Evolutionary conservation across 345 rosid genomes (phyloP), one percentile per base, ranked within the genome.

Genomic region (Sonneratia caseolaris): DNA sequence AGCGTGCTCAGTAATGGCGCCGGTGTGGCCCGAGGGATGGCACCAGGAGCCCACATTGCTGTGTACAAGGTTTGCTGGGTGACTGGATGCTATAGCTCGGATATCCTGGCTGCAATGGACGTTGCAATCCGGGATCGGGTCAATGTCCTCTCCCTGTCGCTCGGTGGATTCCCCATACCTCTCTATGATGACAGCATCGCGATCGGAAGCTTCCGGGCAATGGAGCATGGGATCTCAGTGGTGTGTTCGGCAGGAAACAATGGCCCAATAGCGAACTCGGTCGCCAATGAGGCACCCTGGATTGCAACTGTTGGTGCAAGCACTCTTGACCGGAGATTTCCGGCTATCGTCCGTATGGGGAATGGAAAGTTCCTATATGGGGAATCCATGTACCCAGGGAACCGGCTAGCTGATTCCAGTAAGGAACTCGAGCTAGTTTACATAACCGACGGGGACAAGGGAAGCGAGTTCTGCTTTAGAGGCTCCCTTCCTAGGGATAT

Each of bases 241-340:
- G 68, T 94, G n/a, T 94, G 98, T 64, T 88, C 98, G 0, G 98
- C 92, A 36, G 98, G 98, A 70, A 94, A 94, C 78, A 91, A 84
- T 64, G 98, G 98, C 43, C 98, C 98, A 1, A 38, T 91, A 15
- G 84, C 78, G 5, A 79, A 81, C 72, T 91, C 98, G 3, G 96
- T 94, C 49, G 93, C 97, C 61, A 94, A 91, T 49, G 87, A 83
- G 77, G 96, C 98, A 62, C 98, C 98, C 9, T 94, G 98, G 98
- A 82, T 91, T 68, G 79, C 89, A 66, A 91, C 98, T 0, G 64
- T 94, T n/a, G 98, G 96, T 0, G 98, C 98, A 24, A 88, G 98
- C 78, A 91, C 98, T 21, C 83, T 94, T 1, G 95, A 94, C 80
- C 74, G 98, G 66, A 85, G 74, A 53, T 94, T 94, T 66, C 97